Evolutionary conservation across 371 early-diverging fungal genomes (phyloP).

Genomic region (Nematocida sp.): DNA sequence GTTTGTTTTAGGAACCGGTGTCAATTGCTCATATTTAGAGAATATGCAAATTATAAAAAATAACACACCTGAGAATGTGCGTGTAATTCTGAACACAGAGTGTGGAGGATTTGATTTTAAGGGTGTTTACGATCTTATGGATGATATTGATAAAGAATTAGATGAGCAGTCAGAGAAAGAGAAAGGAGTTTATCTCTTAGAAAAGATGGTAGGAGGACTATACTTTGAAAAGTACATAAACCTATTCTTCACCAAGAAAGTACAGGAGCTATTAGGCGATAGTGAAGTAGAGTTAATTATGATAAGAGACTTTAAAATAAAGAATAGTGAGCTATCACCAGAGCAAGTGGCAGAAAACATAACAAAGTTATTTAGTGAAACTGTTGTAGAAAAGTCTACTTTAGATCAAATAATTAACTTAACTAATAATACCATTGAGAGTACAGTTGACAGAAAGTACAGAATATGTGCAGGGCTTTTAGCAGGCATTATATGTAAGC

Average conservation of each 20-base stretch:
- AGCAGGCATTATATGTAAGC: constrained; percentile 7
- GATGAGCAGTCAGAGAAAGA: not conserved
- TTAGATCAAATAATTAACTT: not conserved
- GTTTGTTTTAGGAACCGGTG: constrained; percentile 49
- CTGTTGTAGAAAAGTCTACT: not conserved
- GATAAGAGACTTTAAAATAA: not conserved
- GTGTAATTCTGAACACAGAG: constrained; percentile 39
- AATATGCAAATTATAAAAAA: not conserved
- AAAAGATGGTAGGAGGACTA: constrained; percentile 52
- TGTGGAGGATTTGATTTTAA: constrained; percentile 28
- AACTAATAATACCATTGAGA: not conserved
- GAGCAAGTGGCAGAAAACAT: not conserved
- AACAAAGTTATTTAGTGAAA: not conserved
- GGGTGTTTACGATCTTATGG: not conserved
- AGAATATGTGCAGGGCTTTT: constrained; percentile 11
- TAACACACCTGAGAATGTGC: not conserved
- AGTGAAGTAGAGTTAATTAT: not conserved
- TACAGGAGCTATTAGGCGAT: not conserved
- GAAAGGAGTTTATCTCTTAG: not conserved
- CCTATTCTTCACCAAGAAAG: not conserved
- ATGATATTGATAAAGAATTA: not conserved
- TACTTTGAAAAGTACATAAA: constrained; percentile 52
- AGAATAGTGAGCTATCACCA: not conserved
- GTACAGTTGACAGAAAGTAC: constrained; percentile 3
- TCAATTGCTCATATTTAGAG: constrained; percentile 42